Evolutionary conservation across 176 grass and related monocot genomes (phyloP), one percentile per base, ranked within the genome.

Genomic region (Aegilops bicornis): DNA sequence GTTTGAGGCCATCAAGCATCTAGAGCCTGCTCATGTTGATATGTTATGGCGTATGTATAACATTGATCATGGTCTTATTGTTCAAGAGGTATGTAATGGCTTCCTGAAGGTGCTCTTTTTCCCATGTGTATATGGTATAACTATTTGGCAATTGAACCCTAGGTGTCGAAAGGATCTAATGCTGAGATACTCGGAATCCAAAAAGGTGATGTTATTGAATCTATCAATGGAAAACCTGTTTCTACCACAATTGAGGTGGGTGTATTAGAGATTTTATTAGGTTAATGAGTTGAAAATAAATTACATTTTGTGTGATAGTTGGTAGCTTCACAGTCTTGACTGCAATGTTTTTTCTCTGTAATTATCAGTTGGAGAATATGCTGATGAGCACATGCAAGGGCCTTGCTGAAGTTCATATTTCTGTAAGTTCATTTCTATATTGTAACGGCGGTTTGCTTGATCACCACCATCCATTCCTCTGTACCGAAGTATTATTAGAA

Each of bases 311-410:
- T 79, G 20, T n/a, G 76, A 61, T 33, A 10, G 22, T 58, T 10
- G 12, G 23, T 78, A 29, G 15, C 11, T 75, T 48, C 8, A 30
- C 4, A 4, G 7, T 19, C 14, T 50, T 76, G 24, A 74, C 23
- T 23, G 15, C 2, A 16, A 25, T 47, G 17, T 76, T 52, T 76
- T 76, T 50, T 45, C 17, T 19, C 42, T 76, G 7, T 14, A 50
- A 76, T 76, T 19, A 76, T 76, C 73, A 76, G 73, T 52, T 76
- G 73, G 73, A 76, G 29, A 76, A 76, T 52, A 76, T 10, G 73
- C 29, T 76, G 43, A 10, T 76, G 43, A 52, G 73, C 32, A 40
- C 22, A 39, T 71, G 17, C 68, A 71, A n/a, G 20, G 68, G 19
- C 68, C 10, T 20, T 76, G 25, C 17, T 52, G 43, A 23, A 42